These are phyloP conservation scores for Parastagonospora nodorum DNA, from an alignment of 2,329 filamentous ascomycete species.

Conservation along the genomic window DNA sequence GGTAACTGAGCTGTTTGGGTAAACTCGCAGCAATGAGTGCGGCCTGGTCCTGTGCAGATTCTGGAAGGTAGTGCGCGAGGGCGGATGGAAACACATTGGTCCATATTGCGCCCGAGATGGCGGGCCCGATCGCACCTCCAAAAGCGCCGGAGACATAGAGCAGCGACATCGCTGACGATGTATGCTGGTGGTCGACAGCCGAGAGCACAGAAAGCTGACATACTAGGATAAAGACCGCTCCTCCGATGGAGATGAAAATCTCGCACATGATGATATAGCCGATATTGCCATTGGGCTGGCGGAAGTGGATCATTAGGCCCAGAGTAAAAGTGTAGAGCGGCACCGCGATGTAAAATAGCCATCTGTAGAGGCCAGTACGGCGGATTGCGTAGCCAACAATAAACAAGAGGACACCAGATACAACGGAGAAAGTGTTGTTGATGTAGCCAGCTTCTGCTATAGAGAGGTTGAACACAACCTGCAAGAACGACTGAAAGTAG, in stretches of 20 bases:
- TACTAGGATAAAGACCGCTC: slow-evolving; percentile 29
- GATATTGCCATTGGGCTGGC: slow-evolving; percentile 20
- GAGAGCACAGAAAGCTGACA: slow-evolving; percentile 29
- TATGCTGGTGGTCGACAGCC: slow-evolving; percentile 47
- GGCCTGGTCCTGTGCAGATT: slow-evolving; percentile 50
- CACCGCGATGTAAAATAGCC: slow-evolving; percentile 63
- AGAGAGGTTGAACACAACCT: slow-evolving; percentile 64
- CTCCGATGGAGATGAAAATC: slow-evolving; percentile 32
- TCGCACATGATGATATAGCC: slow-evolving; percentile 40
- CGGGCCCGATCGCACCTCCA: slow-evolving; percentile 49
- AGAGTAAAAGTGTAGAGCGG: slow-evolving; percentile 56
- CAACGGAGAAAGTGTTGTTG: slow-evolving; percentile 60
- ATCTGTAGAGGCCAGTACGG: slow-evolving; percentile 60
- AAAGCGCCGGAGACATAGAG: slow-evolving; percentile 66
- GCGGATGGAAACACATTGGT: slow-evolving; percentile 39
- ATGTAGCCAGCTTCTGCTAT: slow-evolving; percentile 62
- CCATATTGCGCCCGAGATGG: slow-evolving; percentile 68
- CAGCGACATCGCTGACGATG: slow-evolving; percentile 50
- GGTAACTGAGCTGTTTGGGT: slow-evolving; percentile 59
- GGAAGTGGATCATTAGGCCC: slow-evolving; percentile 37
- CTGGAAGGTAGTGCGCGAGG: slow-evolving; percentile 23
- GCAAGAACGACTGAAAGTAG: slow-evolving; percentile 58
- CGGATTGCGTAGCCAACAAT: slow-evolving; percentile 50
- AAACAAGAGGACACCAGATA: slow-evolving; percentile 61
- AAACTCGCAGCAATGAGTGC: slow-evolving; percentile 56